Base-by-base conservation (phyloP, 2,329 filamentous ascomycete species). In the Sclerotinia minor region DNA sequence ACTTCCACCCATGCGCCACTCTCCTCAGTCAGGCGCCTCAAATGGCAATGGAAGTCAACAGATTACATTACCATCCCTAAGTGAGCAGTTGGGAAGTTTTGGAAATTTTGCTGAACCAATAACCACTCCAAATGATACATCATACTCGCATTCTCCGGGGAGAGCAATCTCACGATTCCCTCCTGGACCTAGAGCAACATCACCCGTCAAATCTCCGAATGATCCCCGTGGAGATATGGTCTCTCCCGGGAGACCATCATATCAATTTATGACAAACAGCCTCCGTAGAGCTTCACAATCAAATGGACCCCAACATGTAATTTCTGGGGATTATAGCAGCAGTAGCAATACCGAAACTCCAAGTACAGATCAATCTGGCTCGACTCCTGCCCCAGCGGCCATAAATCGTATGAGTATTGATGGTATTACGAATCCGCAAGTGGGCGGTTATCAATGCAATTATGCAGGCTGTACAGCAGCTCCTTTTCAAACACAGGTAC, bases 401-500 rank as follows among this genome's bases (percentile, higher is more conserved):
- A 80, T 81, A 26, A 84, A 87, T 70, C 80, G 81, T 61, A 86
- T 86, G 83, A 86, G 84, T 73, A 85, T 86, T 59, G 85, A 88
- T 67, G 83, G 81, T 26, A 82, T 87, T 66, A 84, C 84, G 15
- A 84, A 85, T 71, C 83, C 83, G 82, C 73, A 81, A 49, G 75
- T 80, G 61, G 85, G 83, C 26, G 79, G 79, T 5, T 91, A 85
- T 75, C 79, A 84, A 57, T 94, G 90, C 76, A 82, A 79, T 73
- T 80, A 82, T 75, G 77, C 82, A 9, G 89, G 88, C 11, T 95
- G 92, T 77, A 90, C 78, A 49, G 91, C 91, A 1, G 79, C 83
- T 41, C 88, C 92, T 0, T 95, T 95, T 72, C 89, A 92, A 74
- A 95, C 92, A 0, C 87, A 89, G 73, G 89, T 89, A 59, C 68